Base-by-base conservation (phyloP, 148 eudicot genomes). In the Rhododendron williamsianum region DNA sequence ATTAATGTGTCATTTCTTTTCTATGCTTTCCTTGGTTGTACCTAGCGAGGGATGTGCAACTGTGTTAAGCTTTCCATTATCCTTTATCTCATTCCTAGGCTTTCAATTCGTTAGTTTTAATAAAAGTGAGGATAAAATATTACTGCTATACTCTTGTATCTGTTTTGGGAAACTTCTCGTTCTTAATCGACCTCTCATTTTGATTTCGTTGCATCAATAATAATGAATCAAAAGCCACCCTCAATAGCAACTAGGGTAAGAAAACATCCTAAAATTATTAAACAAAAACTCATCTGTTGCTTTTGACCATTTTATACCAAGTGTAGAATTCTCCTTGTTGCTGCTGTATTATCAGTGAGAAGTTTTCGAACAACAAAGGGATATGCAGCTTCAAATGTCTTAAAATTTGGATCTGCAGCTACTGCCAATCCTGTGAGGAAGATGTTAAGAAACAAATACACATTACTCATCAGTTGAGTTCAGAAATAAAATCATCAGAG, bases 381-480 rank as follows among this genome's bases (percentile, higher is more conserved):
- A 87, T 92, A 94, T 84, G 99, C 98, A 90, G 98, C 96, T 89
- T 97, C 98, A 87, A 97, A 97, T 73, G 99, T 95, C 89, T 90
- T 95, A 84, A 97, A 97, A 67, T 87, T 91, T 71, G 95, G 92
- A 91, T 97, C 98, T 9, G 90, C 97, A 88, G 96, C 98, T 78
- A 97, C 80, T 38, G 99, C 99, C 89, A 97, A 86, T 80, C 99
- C 99, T 95, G 89, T 48, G 76, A 82, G 82, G 87, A 16, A 82
- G 82, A 48, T 41, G 77, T 67, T 46, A 10, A 33, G 43, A 72
- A 83, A 78, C 23, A 48, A 76, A 36, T n/a, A 51, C 16, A 84
- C 52, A 30, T 80, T 36, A 21, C 56, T 84, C 56, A 80, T 58
- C 18, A 82, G 76, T 18, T 86, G 41, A 71, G 54, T 27, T 79